Evolutionary conservation across 2,329 filamentous ascomycete genomes (phyloP).

Genomic region (Colletotrichum gigasporum): DNA sequence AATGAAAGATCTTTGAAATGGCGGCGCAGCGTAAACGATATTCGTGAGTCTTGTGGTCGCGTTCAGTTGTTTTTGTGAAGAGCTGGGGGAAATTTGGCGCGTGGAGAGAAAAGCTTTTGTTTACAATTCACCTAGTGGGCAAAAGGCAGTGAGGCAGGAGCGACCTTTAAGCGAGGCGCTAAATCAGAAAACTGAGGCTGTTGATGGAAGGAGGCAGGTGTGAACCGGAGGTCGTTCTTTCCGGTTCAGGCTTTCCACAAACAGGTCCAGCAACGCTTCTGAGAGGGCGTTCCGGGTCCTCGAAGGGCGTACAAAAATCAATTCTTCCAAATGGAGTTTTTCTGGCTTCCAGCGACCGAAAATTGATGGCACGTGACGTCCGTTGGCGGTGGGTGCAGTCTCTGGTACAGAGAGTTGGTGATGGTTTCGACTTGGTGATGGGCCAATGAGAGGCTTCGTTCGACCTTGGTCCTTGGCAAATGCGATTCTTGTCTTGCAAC

Average conservation of each 20-base stretch:
- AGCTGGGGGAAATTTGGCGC: background rate
- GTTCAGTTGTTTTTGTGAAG: background rate
- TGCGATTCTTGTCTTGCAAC: background rate
- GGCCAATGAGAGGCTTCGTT: background rate
- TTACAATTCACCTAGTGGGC: background rate
- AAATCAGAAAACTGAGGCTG: background rate
- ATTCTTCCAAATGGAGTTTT: background rate
- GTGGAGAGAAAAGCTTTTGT: background rate
- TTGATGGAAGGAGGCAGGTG: conserved; percentile 20
- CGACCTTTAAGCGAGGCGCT: conserved; percentile 4
- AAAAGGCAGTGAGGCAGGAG: background rate
- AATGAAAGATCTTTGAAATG: background rate
- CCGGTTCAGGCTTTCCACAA: background rate
- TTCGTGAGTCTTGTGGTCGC: background rate
- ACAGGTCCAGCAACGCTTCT: too few species aligned
- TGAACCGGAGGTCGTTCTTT: background rate
- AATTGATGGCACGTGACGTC: background rate
- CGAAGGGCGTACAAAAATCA: background rate
- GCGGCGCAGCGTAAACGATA: conserved; percentile 7
- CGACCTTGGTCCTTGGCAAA: background rate
- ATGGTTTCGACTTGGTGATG: background rate
- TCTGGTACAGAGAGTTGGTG: background rate
- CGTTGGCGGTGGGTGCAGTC: background rate
- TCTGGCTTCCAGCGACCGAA: background rate
- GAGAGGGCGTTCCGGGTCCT: background rate